Evolutionary conservation across 2,329 filamentous ascomycete genomes (phyloP), one percentile per base, ranked within the genome.

Genomic region (Colletotrichum navitas): DNA sequence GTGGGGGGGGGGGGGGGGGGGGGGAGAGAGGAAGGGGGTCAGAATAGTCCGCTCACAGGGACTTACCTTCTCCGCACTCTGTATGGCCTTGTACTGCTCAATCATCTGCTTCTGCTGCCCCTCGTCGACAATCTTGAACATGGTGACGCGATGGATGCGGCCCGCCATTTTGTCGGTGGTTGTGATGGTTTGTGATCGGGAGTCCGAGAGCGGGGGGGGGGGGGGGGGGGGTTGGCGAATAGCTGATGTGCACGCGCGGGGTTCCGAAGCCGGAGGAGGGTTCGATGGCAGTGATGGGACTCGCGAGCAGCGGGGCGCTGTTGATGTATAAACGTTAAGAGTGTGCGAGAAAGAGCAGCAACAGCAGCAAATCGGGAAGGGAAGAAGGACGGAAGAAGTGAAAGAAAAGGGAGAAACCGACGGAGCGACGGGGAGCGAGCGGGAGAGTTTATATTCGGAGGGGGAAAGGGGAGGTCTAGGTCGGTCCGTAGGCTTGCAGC

Each of bases 121-220:
- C 68, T 78, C 76, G 56, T 82, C 81, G 29, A 85, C 83, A 47
- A 87, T 75, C 81, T 88, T 88, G 83, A 88, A 88, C 82, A 88
- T 82, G 74, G 86, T 88, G 45, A 86, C 77, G 64, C 86, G 82
- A 76, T 85, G 82, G 71, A 88, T 79, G 59, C 80, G 82, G 74
- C 78, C 78, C 24, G 82, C 79, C 84, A 87, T 87, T 32, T 76
- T 76, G 75, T 67, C 26, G 34, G n/a, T 58, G 5, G 41, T 36
- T 21, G 32, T 51, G 18, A 21, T 18, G 2, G 21, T 26, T 21
- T 45, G 59, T 34, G 6, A 32, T 49, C 32, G 43, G 59, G 16
- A 32, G 43, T 18, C 56, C 41, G 16, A 34, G 5, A 26, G 39
- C 1, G 41, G 18, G n/a, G n/a, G n/a, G n/a, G n/a, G n/a, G n/a